Percentiles rank a stretch among this genome's conserved stretches.
Conservation (phyloP, 164 flowering plant genomes). For the Nymphaea colorata region DNA sequence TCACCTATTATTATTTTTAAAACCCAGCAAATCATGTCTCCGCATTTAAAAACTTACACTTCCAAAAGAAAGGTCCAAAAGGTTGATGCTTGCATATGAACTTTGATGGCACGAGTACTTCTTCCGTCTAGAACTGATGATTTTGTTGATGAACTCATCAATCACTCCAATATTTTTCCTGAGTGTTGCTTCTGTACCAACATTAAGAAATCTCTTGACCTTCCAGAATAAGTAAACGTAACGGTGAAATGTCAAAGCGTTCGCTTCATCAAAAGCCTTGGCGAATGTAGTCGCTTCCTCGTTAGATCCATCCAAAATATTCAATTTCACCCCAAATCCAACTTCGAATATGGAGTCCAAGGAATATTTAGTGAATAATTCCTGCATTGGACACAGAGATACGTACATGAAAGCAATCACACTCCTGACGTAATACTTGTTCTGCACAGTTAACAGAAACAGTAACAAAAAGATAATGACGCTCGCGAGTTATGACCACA, state of each 20-base stretch:
- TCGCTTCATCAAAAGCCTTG: conserved; percentile 17
- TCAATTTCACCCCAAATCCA: conserved; percentile 7
- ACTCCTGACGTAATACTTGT: too few species aligned
- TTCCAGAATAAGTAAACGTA: conserved; percentile 22
- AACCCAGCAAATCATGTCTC: neutral
- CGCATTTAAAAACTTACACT: neutral
- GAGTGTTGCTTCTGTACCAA: conserved; percentile 21
- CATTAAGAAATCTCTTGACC: conserved; percentile 17
- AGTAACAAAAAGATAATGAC: too few species aligned
- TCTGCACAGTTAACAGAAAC: too few species aligned
- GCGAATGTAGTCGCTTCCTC: conserved; percentile 3
- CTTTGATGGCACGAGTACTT: too few species aligned
- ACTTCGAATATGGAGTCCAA: conserved; percentile 9
- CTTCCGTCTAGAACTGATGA: conserved; percentile 17
- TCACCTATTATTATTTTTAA: neutral
- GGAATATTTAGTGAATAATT: conserved; percentile 7
- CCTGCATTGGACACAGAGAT: conserved; percentile 1
- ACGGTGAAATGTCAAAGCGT: conserved; percentile 5
- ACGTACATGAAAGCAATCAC: too few species aligned
- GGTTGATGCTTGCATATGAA: too few species aligned
- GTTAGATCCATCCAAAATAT: conserved; percentile 3
- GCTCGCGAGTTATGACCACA: too few species aligned
- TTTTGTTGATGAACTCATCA: conserved; percentile 16
- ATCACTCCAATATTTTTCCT: conserved; percentile 18
- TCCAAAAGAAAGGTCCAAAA: too few species aligned